Evolutionary conservation across 2,329 filamentous ascomycete species (phyloP), one percentile per base, ranked within the genome.

Genomic region (Aspergillus niger): DNA sequence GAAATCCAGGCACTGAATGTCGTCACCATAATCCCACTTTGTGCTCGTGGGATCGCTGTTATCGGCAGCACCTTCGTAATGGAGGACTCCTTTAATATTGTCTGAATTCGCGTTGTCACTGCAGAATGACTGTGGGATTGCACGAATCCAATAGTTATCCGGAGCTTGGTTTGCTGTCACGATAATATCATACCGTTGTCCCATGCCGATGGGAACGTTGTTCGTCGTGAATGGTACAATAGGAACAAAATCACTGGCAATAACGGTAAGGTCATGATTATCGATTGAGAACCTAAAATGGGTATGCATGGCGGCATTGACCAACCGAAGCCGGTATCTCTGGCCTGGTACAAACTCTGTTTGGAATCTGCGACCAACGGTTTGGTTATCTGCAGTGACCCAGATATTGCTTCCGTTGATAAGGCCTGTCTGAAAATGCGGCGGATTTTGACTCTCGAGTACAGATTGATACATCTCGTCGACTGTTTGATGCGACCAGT

Each of bases 161-260:
- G 63, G 66, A 3, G 59, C 20, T 57, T 71, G 68, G 54, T 73
- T 62, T 2, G 71, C 71, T 3, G 65, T 67, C 3, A 77, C 63
- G 32, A 77, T 69, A 24, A 79, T 67, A 55, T 79, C 76, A 62
- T 78, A 79, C 8, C 77, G 72, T 70, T 28, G 58, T 69, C 80
- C 80, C 63, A 82, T 81, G 6, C 73, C 76, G 49, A 84, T 67
- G 26, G 76, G 74, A 3, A 86, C 53, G 20, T 74, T 75, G 0
- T 78, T 76, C 0, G 85, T 81, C 0, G 73, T 72, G 61, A 83
- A 89, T 0, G 86, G 86, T 24, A 77, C 67, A 24, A 89, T 79
- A 2, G 86, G 84, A 0, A 88, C 83, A 3, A 88, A 73, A 61
- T 88, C 87, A n/a, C 73, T 76, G 0, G 81, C 78, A 41, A 89